Percentiles rank a stretch among this genome's conserved stretches.
Evolutionary conservation across 192 early-diverging fungal species (phyloP).

Genomic region (Backusella tarrabulga): DNA sequence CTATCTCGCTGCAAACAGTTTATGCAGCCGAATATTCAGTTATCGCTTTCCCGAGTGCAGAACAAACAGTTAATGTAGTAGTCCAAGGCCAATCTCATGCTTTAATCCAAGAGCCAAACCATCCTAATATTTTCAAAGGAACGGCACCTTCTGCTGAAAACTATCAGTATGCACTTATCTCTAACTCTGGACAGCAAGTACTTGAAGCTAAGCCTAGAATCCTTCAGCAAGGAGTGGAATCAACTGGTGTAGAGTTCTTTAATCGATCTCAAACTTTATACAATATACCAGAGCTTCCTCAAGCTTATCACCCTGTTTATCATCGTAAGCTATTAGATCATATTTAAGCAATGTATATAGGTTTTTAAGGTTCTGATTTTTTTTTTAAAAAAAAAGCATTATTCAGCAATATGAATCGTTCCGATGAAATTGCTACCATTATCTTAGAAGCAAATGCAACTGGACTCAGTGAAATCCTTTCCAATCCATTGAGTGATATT

Average conservation of each 20-base stretch:
- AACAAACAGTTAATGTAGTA: conserved; percentile 17
- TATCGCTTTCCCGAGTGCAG: conserved; percentile 19
- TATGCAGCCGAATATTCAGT: conserved; percentile 21
- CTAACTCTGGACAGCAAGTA: conserved; percentile 18
- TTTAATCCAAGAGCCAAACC: background rate
- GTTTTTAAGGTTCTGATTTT: background rate
- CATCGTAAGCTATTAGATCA: conserved; percentile 32
- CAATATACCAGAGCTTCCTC: conserved; percentile 34
- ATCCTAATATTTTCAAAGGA: conserved; percentile 22
- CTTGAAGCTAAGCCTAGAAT: conserved; percentile 36
- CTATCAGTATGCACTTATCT: conserved; percentile 27
- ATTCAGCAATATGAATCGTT: conserved; percentile 13
- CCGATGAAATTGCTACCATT: conserved; percentile 17
- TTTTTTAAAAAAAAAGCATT: background rate
- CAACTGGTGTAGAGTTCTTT: conserved; percentile 46
- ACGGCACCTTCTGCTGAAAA: conserved; percentile 9
- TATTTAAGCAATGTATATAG: background rate
- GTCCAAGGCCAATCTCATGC: conserved; percentile 19
- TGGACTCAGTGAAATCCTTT: conserved; percentile 3
- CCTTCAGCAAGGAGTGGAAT: background rate
- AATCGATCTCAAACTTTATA: conserved; percentile 38
- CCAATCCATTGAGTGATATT: conserved; percentile 1
- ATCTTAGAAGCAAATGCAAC: conserved; percentile 14
- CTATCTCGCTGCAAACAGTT: conserved; percentile 5
- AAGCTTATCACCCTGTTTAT: conserved; percentile 41